Evolutionary conservation across 2,329 filamentous ascomycete genomes (phyloP).

Genomic region (Nemania bipapillata): DNA sequence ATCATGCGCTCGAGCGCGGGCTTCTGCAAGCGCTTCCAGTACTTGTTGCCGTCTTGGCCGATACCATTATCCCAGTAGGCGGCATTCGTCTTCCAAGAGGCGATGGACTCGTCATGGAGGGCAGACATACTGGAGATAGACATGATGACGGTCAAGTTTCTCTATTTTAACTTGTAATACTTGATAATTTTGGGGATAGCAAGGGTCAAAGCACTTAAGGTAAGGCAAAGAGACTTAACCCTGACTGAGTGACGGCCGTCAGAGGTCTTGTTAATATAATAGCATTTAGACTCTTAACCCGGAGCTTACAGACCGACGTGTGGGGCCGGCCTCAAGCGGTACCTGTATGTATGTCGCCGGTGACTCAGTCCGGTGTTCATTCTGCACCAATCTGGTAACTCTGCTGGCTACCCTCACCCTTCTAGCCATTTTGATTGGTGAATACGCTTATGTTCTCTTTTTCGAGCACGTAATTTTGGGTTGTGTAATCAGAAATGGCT

Average conservation of each 20-base stretch:
- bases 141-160: neutral
- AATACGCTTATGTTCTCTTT: too few relatives aligned
- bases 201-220: neutral
- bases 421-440: too few relatives aligned
- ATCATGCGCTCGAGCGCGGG: constrained; percentile 29
- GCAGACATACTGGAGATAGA: neutral
- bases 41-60: constrained; percentile 32
- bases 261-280: neutral
- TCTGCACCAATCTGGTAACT: neutral
- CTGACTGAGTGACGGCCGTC: neutral
- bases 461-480: too few relatives aligned
- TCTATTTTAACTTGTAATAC: neutral
- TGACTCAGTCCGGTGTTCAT: constrained; percentile 22
- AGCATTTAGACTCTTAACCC: neutral
- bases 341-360: constrained; percentile 15
- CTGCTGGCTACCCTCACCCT: too few relatives aligned
- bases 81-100: constrained; percentile 27
- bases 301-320: constrained; percentile 1
- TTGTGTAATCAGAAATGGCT: too few relatives aligned
- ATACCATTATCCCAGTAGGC: constrained; percentile 30
- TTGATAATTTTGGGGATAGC: neutral
- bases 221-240: neutral
- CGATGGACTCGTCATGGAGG: constrained; percentile 19
- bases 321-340: constrained; percentile 20
- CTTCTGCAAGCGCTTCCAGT: constrained; percentile 23